Percentiles rank a stretch among this genome's conserved stretches.
These are phyloP conservation scores for Cryptosporidium ubiquitum DNA, from an alignment of 169 alveolate species.

Conservation along the genomic window DNA sequence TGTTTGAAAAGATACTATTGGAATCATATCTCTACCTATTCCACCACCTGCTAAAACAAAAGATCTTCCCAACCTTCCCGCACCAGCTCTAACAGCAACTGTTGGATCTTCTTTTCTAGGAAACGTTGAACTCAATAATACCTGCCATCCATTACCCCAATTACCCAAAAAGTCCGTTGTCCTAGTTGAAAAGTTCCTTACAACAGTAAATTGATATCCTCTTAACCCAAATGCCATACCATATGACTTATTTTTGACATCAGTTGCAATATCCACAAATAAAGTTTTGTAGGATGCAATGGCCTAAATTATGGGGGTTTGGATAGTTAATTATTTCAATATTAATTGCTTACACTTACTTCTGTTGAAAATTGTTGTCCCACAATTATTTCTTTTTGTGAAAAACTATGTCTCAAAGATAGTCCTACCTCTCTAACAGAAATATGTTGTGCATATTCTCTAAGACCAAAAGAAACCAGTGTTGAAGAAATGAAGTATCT, in stretches of 20 bases:
- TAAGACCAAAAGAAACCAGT: conserved; percentile 53
- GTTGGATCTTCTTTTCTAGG: conserved; percentile 37
- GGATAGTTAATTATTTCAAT: background rate
- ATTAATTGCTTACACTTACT: conserved; percentile 3
- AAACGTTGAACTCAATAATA: conserved; percentile 47
- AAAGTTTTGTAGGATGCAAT: conserved; percentile 70
- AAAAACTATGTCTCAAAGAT: conserved; percentile 62
- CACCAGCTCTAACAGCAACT: conserved; percentile 58
- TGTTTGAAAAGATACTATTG: conserved; percentile 69
- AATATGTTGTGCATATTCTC: conserved; percentile 72
- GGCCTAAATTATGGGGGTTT: conserved; percentile 1
- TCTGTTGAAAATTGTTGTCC: conserved; percentile 72
- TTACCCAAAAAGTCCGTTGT: conserved; percentile 65
- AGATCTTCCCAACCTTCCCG: conserved; percentile 71
- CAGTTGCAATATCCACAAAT: conserved; percentile 57
- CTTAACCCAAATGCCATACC: conserved; percentile 69
- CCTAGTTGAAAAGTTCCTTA: conserved; percentile 47
- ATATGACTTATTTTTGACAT: conserved; percentile 46
- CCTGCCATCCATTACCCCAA: conserved; percentile 74
- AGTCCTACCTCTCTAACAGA: conserved; percentile 51
- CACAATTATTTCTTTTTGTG: conserved; percentile 11
- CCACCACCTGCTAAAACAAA: conserved; percentile 74
- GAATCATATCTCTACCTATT: conserved; percentile 57
- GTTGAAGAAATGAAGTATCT: conserved; percentile 69
- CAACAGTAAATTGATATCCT: conserved; percentile 71